phyloP scores from a whole-genome alignment of 768 basidiomycete genomes.

The Suillus paluster region DNA sequence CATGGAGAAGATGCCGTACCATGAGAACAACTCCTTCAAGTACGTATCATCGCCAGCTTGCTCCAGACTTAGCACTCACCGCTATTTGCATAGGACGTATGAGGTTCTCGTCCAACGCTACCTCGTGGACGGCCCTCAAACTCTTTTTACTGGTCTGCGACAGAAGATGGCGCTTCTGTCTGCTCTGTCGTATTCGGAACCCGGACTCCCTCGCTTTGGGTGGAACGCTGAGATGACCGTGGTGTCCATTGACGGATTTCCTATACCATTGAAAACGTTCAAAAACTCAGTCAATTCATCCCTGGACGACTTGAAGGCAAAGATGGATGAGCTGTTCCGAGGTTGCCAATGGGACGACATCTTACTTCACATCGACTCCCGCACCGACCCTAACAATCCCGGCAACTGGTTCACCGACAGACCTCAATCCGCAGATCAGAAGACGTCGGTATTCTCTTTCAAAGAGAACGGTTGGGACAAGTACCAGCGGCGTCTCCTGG shows the following conservation, averaged over 20 bases:
- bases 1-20: background rate
- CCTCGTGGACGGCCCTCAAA: background rate
- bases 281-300: background rate
- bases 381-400: background rate
- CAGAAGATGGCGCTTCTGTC: background rate
- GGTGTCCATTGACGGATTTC: background rate
- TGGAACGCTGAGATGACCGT: background rate
- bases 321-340: background rate
- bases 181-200: background rate
- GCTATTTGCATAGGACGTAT: background rate
- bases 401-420: background rate
- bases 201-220: background rate
- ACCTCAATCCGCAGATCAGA: background rate
- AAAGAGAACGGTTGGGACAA: background rate
- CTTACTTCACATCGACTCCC: background rate
- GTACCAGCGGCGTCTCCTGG: background rate
- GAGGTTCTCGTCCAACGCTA: background rate
- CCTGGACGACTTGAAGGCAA: background rate
- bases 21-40: background rate
- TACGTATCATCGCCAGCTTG: background rate
- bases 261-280: background rate
- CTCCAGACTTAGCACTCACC: background rate
- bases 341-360: background rate
- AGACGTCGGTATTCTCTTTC: background rate
- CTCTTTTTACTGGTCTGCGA: background rate